Conservation (phyloP, 148 eudicot genomes). For the Vaccinium myrtillus region DNA sequence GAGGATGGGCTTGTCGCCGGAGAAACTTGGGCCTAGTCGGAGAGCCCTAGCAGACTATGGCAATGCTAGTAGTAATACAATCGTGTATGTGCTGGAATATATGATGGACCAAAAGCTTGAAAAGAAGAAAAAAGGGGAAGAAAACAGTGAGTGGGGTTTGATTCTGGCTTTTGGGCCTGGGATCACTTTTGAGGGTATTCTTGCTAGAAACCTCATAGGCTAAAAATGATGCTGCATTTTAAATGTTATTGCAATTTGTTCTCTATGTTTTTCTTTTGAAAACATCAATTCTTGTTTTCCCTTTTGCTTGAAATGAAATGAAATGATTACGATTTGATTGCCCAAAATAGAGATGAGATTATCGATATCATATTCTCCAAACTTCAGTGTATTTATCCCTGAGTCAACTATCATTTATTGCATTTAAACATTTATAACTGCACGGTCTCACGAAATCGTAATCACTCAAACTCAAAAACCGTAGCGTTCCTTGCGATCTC, state of each 20-base stretch:
- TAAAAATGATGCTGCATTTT: conserved; percentile 10
- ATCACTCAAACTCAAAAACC: too few species aligned
- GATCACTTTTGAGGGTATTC: conserved; percentile 88
- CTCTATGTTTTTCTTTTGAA: not conserved
- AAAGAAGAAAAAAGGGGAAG: conserved; percentile 27
- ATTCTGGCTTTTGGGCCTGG: conserved; percentile 97
- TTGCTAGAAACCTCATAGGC: conserved; percentile 63
- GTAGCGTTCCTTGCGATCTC: too few species aligned
- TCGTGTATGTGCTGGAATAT: conserved; percentile 92
- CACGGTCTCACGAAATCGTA: too few species aligned
- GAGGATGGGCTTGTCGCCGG: conserved; percentile 57
- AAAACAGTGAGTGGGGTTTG: conserved; percentile 72
- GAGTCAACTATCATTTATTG: too few species aligned
- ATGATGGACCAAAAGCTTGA: conserved; percentile 61
- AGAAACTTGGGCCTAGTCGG: conserved; percentile 70
- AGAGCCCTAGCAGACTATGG: conserved; percentile 85
- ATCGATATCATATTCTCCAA: too few species aligned
- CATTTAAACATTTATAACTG: too few species aligned
- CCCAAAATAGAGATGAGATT: too few species aligned
- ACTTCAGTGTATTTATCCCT: too few species aligned
- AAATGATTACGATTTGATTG: not conserved
- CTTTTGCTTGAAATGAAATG: not conserved
- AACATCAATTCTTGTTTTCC: not conserved
- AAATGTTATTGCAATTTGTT: not conserved
- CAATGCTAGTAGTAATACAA: conserved; percentile 93